A percentile compares a stretch with the other conserved stretches of the same genome.
Conservation (phyloP, 495 filamentous ascomycete species). For the Trichocladium uniseriatum region DNA sequence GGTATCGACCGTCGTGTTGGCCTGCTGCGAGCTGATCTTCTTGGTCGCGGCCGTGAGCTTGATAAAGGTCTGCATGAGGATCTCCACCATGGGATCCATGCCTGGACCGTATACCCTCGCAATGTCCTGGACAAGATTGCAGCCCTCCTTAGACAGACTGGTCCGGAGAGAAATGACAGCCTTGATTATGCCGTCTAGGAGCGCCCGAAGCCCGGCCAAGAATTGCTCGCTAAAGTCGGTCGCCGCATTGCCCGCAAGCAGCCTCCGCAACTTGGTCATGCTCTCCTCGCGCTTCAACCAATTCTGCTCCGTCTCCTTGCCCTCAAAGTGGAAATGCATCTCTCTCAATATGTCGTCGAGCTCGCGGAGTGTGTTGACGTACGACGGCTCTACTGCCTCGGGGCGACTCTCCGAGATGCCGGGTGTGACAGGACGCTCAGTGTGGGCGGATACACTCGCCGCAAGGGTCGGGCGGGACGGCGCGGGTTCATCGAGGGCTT, state of each 20-base stretch:
- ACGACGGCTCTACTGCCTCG: constrained; percentile 66
- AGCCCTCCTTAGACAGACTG: constrained; percentile 77
- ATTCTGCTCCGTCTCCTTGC: constrained; percentile 82
- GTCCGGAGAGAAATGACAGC: constrained; percentile 78
- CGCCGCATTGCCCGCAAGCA: constrained; percentile 77
- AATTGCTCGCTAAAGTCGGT: constrained; percentile 64
- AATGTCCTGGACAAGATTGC: constrained; percentile 76
- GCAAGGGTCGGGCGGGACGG: constrained; percentile 33
- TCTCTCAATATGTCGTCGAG: constrained; percentile 72
- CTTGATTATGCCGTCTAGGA: constrained; percentile 87
- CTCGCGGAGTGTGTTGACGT: constrained; percentile 71
- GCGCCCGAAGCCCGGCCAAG: constrained; percentile 55
- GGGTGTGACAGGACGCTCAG: constrained; percentile 42
- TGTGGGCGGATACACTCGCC: constrained; percentile 41
- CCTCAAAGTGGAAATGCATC: constrained; percentile 78
- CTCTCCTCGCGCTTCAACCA: constrained; percentile 80
- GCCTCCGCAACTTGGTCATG: constrained; percentile 60
- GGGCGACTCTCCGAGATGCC: constrained; percentile 44
- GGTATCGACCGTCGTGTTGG: constrained; percentile 63
- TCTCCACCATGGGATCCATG: constrained; percentile 82
- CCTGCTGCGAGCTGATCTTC: constrained; percentile 76
- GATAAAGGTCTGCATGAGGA: constrained; percentile 79
- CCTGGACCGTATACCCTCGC: constrained; percentile 64
- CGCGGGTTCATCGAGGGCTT: constrained; percentile 32
- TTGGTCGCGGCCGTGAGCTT: constrained; percentile 82